A percentile compares a stretch with the other conserved stretches of the same genome.
These are phyloP conservation scores for Hibiscus trionum DNA, from an alignment of 345 rosid species.

Conservation along the genomic window DNA sequence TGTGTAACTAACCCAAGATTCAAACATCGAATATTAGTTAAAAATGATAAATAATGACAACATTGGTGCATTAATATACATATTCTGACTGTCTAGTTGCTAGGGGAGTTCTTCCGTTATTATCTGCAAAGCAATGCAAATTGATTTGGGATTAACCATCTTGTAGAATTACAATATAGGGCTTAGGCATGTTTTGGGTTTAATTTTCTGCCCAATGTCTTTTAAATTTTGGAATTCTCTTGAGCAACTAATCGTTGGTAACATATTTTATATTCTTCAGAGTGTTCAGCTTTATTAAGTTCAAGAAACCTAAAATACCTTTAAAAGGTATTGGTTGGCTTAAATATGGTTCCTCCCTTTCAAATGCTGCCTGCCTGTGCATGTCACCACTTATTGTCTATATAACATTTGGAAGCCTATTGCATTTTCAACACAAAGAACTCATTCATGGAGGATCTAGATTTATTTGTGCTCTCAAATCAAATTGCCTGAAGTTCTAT, in stretches of 20 bases:
- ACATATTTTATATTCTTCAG: not conserved
- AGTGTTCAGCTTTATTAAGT: not conserved
- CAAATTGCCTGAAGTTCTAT: not conserved
- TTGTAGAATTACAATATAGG: not conserved
- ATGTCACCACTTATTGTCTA: not conserved
- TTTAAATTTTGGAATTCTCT: not conserved
- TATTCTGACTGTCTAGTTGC: not conserved
- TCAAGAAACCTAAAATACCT: not conserved
- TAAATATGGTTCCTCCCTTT: not conserved
- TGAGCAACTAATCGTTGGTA: not conserved
- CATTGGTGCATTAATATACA: not conserved
- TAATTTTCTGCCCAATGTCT: not conserved
- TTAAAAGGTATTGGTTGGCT: not conserved
- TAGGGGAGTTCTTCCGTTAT: not conserved
- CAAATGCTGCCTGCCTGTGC: not conserved
- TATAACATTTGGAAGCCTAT: constrained; percentile 2
- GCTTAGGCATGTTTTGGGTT: not conserved
- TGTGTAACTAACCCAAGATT: not conserved
- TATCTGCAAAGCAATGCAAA: not conserved
- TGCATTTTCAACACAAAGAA: not conserved
- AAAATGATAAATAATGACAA: not conserved
- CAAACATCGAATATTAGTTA: not conserved
- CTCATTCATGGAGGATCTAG: not conserved
- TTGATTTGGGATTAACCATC: not conserved
- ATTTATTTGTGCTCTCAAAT: not conserved